Evolutionary conservation across 805 yeast species (phyloP).

Genomic region (Pichia phayaonensis): DNA sequence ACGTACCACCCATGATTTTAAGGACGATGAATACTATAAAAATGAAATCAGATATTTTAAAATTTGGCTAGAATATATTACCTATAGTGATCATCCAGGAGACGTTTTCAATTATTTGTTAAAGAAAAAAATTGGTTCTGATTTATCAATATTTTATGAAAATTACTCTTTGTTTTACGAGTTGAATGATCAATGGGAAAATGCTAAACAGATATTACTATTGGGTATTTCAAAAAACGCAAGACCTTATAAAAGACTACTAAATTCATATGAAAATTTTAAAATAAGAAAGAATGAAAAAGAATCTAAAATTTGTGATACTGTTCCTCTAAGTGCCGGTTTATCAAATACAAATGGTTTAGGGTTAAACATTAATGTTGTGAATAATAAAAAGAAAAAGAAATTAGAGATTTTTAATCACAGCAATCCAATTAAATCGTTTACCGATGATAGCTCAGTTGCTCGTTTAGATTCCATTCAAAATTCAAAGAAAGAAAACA

Average conservation of each 20-base stretch:
- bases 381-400: constrained; percentile 12
- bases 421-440: neutral
- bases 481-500: constrained; percentile 58
- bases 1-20: constrained; percentile 60
- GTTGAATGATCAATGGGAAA: constrained; percentile 34
- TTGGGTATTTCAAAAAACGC: constrained; percentile 56
- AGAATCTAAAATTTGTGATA: constrained; percentile 5
- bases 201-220: constrained; percentile 53
- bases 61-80: constrained; percentile 76
- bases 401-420: neutral
- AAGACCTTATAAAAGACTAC: constrained; percentile 49
- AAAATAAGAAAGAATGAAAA: constrained; percentile 27
- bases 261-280: constrained; percentile 38
- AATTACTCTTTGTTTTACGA: constrained; percentile 65
- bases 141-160: constrained; percentile 68
- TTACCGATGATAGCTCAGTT: neutral
- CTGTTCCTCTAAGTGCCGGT: neutral
- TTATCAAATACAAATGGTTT: constrained; percentile 19
- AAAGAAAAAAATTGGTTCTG: constrained; percentile 61
- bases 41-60: constrained; percentile 76
- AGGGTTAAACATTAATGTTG: constrained; percentile 13
- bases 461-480: constrained; percentile 40
- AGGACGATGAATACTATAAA: constrained; percentile 58
- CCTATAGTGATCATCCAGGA: constrained; percentile 58
- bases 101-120: constrained; percentile 67